A percentile compares a stretch with the other conserved stretches of the same genome.
Conservation (phyloP, 2,329 filamentous ascomycete genomes). For the Chrysosporium queenslandicum region DNA sequence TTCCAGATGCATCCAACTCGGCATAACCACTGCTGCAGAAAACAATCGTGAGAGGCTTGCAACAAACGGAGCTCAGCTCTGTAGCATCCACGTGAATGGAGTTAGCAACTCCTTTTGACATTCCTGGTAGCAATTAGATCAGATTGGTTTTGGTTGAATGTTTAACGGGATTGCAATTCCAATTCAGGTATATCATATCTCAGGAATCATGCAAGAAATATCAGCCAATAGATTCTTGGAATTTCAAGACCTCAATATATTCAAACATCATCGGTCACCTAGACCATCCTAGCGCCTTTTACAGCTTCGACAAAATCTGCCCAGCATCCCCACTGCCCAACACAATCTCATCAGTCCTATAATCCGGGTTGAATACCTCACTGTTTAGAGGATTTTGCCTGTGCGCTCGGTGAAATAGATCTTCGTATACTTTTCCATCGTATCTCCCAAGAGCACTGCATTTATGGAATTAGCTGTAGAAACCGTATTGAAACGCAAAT, state of each 20-base stretch:
- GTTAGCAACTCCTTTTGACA: background rate
- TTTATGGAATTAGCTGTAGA: background rate
- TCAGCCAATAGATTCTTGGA: too few species aligned
- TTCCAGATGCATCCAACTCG: too few species aligned
- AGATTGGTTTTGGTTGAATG: background rate
- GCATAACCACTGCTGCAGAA: too few species aligned
- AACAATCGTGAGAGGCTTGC: too few species aligned
- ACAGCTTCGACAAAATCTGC: slow-evolving; percentile 17
- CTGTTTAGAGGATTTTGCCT: slow-evolving; percentile 43
- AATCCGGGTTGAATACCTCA: slow-evolving; percentile 43
- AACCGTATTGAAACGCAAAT: too few species aligned
- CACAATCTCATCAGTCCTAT: slow-evolving; percentile 42
- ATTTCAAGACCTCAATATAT: too few species aligned
- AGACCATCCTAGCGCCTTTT: too few species aligned
- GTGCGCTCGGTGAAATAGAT: slow-evolving; percentile 44
- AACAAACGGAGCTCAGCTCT: too few species aligned
- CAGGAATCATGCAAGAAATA: too few species aligned
- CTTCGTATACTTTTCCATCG: slow-evolving; percentile 47
- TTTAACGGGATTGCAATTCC: background rate
- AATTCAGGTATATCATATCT: background rate
- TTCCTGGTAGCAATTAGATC: background rate
- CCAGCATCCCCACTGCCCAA: slow-evolving; percentile 36
- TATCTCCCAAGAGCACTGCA: slow-evolving; percentile 41
- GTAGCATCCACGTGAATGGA: background rate
- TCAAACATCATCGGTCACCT: background rate